These are phyloP conservation scores for Boletales sp. DNA, from an alignment of 768 basidiomycete species.

Conservation along the genomic window DNA sequence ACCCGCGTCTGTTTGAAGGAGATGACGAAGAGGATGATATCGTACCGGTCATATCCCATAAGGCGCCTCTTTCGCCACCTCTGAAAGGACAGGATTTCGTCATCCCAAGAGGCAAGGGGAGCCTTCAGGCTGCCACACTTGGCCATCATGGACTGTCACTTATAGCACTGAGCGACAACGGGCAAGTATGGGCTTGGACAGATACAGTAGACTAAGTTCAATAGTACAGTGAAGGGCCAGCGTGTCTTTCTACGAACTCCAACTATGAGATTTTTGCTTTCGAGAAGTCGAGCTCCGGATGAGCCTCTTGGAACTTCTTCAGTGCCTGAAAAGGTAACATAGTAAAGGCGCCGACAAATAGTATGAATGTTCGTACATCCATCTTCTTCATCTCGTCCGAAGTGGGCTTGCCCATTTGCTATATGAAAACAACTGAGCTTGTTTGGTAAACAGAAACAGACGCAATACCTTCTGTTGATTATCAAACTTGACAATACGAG, in stretches of 20 bases:
- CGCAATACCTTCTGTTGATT: conserved; percentile 40
- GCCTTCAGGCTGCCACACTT: conserved; percentile 41
- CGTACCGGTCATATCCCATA: not conserved
- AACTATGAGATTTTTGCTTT: conserved; percentile 79
- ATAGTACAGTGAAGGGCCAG: not conserved
- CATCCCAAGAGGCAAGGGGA: conserved; percentile 12
- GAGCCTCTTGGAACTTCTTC: conserved; percentile 82
- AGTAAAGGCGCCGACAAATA: not conserved
- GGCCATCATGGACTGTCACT: conserved; percentile 38
- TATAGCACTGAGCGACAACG: conserved; percentile 16
- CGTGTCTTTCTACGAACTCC: not conserved
- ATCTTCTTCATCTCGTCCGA: conserved; percentile 92
- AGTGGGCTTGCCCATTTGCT: conserved; percentile 96
- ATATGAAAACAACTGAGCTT: conserved; percentile 1
- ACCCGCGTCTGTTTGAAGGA: conserved; percentile 28
- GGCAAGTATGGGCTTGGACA: conserved; percentile 26
- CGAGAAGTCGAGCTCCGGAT: conserved; percentile 94
- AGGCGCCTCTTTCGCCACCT: conserved; percentile 15
- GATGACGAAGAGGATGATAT: conserved; percentile 20
- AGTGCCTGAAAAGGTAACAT: conserved; percentile 50
- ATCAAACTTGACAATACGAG: conserved; percentile 34
- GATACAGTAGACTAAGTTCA: conserved; percentile 12
- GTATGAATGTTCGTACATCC: conserved; percentile 51
- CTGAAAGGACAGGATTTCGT: conserved; percentile 20
- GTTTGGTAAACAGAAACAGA: not conserved